Evolutionary conservation across 768 basidiomycete species (phyloP), one percentile per base, ranked within the genome.

Genomic region (Tephrocybe sp.): DNA sequence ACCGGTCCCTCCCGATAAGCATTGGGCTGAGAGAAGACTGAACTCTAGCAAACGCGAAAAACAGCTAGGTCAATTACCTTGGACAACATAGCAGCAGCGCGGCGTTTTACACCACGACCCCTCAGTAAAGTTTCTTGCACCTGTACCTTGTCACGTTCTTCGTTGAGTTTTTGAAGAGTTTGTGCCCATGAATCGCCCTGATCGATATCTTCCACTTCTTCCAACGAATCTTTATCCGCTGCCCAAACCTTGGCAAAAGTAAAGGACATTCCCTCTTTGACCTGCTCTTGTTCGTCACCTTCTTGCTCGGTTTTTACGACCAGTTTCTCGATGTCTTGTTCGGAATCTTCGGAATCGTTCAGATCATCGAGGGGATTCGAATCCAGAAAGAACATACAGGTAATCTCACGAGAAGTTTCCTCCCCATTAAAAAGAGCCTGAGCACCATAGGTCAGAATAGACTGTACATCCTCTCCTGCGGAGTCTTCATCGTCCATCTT

Each of bases 211-310:
- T 70, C 75, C 17, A 91, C 62, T 13, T 89, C 87, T 62, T 87
- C 87, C 42, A 90, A 66, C 2, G 72, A 61, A 48, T 86, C 86
- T 62, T 87, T 86, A 53, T 87, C 83, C 19, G 87, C 83, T 1
- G 87, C 82, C 95, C 95, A 98, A 38, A 98, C 79, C 65, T 95
- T 94, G 10, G 95, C 93, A 61, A 95, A 96, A 5, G 80, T 81
- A 65, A 98, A 97, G 8, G 81, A 73, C 26, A 84, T 65, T 33
- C 77, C 69, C 40, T 79, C 77, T 51, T 76, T 78, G 4, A 73
- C 63, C 16, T 68, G 65, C 53, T 78, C 75, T 44, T 77, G 76
- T 46, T 77, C 66, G 20, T 83, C 79, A 11, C 80, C 83, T 52
- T 92, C 87, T 45, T 78, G 72, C 65, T 93, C 89, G 0, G 92